Evolutionary conservation across 169 alveolate species (phyloP).

Genomic region (Cryptosporidium felis): DNA sequence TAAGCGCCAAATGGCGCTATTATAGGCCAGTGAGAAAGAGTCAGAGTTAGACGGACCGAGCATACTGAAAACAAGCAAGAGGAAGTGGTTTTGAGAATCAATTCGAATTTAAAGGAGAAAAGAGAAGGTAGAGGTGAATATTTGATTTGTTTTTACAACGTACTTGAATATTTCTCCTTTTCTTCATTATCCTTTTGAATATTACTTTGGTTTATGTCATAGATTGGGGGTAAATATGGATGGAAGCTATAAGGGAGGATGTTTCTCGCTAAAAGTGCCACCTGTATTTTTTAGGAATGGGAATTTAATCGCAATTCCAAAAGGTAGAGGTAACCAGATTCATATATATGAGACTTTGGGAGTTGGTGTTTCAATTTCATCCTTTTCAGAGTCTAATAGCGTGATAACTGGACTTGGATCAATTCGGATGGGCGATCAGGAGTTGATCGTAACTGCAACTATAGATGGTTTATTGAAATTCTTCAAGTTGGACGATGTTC

Average conservation of each 20-base stretch:
- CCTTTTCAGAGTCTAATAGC: not conserved
- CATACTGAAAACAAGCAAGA: not conserved
- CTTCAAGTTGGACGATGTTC: not conserved
- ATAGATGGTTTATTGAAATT: not conserved
- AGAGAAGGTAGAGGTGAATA: not conserved
- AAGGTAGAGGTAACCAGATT: constrained; percentile 22
- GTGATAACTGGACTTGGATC: constrained; percentile 3
- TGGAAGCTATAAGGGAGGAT: constrained; percentile 39
- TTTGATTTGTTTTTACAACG: no score
- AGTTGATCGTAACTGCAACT: constrained; percentile 3
- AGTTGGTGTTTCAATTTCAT: not conserved
- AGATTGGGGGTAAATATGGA: constrained; percentile 8
- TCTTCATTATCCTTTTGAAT: no score
- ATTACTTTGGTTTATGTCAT: no score
- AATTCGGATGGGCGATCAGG: not conserved
- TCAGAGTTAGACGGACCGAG: constrained; percentile 26
- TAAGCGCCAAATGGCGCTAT: not conserved
- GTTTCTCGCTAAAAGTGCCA: constrained; percentile 54
- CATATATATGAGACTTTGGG: constrained; percentile 42
- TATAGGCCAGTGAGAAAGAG: not conserved
- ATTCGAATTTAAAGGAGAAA: not conserved
- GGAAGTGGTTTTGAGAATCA: not conserved
- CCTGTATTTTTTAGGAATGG: constrained; percentile 63
- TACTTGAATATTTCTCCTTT: not conserved
- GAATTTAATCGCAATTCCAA: constrained; percentile 20